Conservation (phyloP, 2,329 filamentous ascomycete genomes). For the Penicillium sp. region DNA sequence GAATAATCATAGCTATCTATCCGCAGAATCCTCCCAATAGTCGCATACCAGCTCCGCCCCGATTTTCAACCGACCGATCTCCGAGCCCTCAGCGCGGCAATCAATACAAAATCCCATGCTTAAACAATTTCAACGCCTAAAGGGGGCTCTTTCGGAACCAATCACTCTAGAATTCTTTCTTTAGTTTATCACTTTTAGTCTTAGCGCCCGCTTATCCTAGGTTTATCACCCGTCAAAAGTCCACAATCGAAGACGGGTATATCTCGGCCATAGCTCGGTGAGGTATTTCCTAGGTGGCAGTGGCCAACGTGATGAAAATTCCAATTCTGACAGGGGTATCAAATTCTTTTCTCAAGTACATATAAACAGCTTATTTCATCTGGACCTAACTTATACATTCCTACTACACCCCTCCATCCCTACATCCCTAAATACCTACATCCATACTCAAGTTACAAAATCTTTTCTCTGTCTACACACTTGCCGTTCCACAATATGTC, state of each 20-base stretch:
- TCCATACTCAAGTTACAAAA: not conserved
- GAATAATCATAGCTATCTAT: not conserved
- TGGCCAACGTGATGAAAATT: too few species aligned
- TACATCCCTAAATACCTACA: too few species aligned
- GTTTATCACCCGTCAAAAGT: not conserved
- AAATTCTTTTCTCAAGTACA: too few species aligned
- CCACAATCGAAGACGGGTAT: too few species aligned
- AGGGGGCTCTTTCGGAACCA: not conserved
- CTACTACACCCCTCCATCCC: too few species aligned
- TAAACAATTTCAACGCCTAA: not conserved
- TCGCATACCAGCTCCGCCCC: not conserved
- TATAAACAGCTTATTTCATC: too few species aligned
- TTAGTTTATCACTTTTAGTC: not conserved
- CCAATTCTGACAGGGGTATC: too few species aligned
- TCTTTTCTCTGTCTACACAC: not conserved
- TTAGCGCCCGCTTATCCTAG: not conserved
- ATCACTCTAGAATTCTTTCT: not conserved
- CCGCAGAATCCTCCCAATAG: not conserved
- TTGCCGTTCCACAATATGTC: not conserved
- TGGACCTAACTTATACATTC: too few species aligned
- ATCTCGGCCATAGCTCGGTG: too few species aligned
- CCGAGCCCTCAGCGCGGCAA: not conserved
- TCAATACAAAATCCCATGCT: not conserved
- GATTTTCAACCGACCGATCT: conserved; percentile 1
- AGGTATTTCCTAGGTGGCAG: too few species aligned